Evolutionary conservation across 306 rosid species (phyloP).

Genomic region (Cyamopsis tetragonoloba): DNA sequence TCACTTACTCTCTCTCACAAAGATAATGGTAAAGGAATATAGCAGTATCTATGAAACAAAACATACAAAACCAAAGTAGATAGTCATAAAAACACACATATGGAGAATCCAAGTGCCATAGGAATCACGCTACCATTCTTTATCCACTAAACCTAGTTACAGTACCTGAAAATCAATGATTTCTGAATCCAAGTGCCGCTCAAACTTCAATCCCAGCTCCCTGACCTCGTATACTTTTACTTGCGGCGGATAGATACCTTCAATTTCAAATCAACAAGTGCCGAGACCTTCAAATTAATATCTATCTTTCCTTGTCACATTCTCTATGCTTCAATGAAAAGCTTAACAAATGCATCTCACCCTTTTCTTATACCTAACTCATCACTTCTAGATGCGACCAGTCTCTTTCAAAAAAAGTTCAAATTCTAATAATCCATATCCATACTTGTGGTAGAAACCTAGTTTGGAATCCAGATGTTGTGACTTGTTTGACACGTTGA

Average conservation of each 20-base stretch:
- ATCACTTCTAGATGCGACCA: neutral
- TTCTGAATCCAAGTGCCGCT: slow-evolving; percentile 89
- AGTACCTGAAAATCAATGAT: slow-evolving; percentile 87
- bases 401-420: neutral
- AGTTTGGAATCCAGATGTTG: neutral
- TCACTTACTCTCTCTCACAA: neutral
- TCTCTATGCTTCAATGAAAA: neutral
- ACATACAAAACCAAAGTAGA: neutral
- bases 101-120: neutral
- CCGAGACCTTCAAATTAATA: neutral
- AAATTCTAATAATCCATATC: neutral
- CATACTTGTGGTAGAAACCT: neutral
- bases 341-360: slow-evolving; percentile 9
- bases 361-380: neutral
- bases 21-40: neutral
- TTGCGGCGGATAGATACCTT: slow-evolving; percentile 96
- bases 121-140: neutral
- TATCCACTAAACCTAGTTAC: neutral
- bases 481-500: neutral
- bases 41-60: neutral
- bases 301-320: neutral
- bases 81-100: neutral
- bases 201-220: slow-evolving; percentile 82
- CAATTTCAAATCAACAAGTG: slow-evolving; percentile 16
- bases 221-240: slow-evolving; percentile 81